phyloP scores from a whole-genome alignment of 1,139 yeast genomes.

The Geotrichum europaeum region DNA sequence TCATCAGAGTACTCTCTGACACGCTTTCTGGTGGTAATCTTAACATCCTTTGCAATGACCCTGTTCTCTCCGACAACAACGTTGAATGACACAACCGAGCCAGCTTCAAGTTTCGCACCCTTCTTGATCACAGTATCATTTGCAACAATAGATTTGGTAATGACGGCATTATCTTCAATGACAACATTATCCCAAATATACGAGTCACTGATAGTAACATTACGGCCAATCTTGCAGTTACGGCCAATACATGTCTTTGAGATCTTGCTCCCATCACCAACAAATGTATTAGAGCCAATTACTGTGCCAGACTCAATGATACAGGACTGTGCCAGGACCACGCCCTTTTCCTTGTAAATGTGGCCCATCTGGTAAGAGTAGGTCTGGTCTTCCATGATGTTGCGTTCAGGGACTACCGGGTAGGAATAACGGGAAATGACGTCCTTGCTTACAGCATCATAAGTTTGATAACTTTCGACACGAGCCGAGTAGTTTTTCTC shows the following conservation, averaged over 20 bases:
- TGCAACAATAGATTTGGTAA: slow-evolving; percentile 67
- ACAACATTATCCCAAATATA: slow-evolving; percentile 81
- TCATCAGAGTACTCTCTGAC: slow-evolving; percentile 26
- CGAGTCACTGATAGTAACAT: slow-evolving; percentile 63
- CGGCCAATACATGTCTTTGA: slow-evolving; percentile 80
- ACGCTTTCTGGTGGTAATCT: slow-evolving; percentile 32
- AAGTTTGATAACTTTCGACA: slow-evolving; percentile 89
- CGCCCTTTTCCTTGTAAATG: slow-evolving; percentile 75
- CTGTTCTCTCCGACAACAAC: slow-evolving; percentile 52
- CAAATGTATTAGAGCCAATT: slow-evolving; percentile 66
- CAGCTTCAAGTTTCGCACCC: slow-evolving; percentile 51
- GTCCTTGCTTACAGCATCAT: slow-evolving; percentile 88
- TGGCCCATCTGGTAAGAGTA: slow-evolving; percentile 78
- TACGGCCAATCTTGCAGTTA: slow-evolving; percentile 74
- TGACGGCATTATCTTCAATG: slow-evolving; percentile 57
- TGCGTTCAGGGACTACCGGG: slow-evolving; percentile 86
- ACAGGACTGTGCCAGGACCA: slow-evolving; percentile 88
- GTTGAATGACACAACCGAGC: slow-evolving; percentile 72
- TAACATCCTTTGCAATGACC: slow-evolving; percentile 29
- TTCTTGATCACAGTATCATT: slow-evolving; percentile 50
- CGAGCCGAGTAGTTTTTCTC: slow-evolving; percentile 83
- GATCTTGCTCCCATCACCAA: slow-evolving; percentile 48
- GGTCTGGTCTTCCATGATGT: slow-evolving; percentile 61
- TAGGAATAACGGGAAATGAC: slow-evolving; percentile 86
- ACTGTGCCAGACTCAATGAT: slow-evolving; percentile 68